A percentile compares a stretch with the other conserved stretches of the same genome.
These are phyloP conservation scores for Hyphopichia wangnamkhiaoensis DNA, from an alignment of 1,139 yeast genomes.

Conservation along the genomic window DNA sequence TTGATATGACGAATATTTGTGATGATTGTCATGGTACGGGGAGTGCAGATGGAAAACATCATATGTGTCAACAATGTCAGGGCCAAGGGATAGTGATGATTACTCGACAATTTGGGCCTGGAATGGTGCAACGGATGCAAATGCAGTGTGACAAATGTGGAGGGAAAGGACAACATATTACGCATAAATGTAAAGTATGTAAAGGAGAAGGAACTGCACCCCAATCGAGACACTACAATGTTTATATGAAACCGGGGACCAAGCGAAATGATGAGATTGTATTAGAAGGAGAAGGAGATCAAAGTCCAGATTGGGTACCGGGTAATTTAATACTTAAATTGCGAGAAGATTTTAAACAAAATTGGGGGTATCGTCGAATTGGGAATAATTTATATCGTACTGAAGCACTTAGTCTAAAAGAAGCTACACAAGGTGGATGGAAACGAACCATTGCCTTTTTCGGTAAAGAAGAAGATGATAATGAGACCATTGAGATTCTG, in stretches of 20 bases:
- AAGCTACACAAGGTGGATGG: conserved; percentile 85
- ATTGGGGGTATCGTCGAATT: conserved; percentile 85
- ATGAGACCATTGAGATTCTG: conserved; percentile 35
- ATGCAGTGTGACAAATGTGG: conserved; percentile 75
- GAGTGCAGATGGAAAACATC: conserved; percentile 71
- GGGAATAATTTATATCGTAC: conserved; percentile 75
- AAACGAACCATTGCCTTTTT: conserved; percentile 61
- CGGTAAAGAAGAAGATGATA: conserved; percentile 52
- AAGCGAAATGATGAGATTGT: conserved; percentile 60
- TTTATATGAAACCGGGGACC: conserved; percentile 72
- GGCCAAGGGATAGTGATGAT: conserved; percentile 76
- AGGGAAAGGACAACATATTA: conserved; percentile 72
- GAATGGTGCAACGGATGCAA: conserved; percentile 85
- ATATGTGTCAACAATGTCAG: conserved; percentile 64
- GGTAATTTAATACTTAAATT: conserved; percentile 74
- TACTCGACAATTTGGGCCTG: conserved; percentile 80
- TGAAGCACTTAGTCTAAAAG: conserved; percentile 70
- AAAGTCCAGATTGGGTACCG: conserved; percentile 74
- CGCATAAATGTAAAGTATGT: conserved; percentile 67
- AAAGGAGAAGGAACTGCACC: conserved; percentile 66
- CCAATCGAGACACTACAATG: conserved; percentile 56
- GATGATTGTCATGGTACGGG: conserved; percentile 81
- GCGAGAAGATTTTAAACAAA: conserved; percentile 51
- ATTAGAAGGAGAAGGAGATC: conserved; percentile 79
- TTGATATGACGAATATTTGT: conserved; percentile 75